A percentile compares a stretch with the other conserved stretches of the same genome.
These are phyloP conservation scores for Colletotrichum gloeosporioides DNA, from an alignment of 2,329 filamentous ascomycete genomes.

Conservation along the genomic window DNA sequence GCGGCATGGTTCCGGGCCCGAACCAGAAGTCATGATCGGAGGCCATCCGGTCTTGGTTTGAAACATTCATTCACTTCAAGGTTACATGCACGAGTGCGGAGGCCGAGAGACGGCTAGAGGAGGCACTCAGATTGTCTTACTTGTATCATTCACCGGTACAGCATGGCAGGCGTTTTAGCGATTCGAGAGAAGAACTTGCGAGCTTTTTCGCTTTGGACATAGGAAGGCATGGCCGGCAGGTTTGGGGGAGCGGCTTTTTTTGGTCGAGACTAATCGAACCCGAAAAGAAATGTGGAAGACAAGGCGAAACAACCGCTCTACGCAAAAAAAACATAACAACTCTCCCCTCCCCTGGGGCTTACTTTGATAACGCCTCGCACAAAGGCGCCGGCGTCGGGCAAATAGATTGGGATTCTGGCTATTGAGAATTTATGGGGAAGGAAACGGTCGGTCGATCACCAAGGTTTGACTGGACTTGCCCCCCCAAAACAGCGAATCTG, in stretches of 20 bases:
- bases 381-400: not conserved
- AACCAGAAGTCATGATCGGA: slow-evolving; percentile 11
- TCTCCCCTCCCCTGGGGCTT: slow-evolving; percentile 9
- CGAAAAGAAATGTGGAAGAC: not conserved
- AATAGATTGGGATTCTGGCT: not conserved
- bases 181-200: slow-evolving; percentile 1
- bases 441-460: not conserved
- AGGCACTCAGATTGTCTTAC: slow-evolving; percentile 1
- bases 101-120: not conserved
- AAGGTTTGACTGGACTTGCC: not conserved
- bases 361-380: not conserved
- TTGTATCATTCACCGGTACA: slow-evolving; percentile 19
- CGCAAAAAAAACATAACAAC: not conserved
- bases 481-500: not conserved
- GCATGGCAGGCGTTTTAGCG: slow-evolving; percentile 21
- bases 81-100: not conserved
- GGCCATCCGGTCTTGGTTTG: not conserved
- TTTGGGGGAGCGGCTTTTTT: not conserved
- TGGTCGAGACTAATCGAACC: not conserved
- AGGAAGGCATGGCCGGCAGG: not conserved
- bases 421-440: not conserved
- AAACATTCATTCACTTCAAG: not conserved
- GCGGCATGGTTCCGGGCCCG: not conserved
- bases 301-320: not conserved
- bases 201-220: not conserved